Evolutionary conservation across 2,329 filamentous ascomycete species (phyloP).

Genomic region (Chrysoporthe puriensis): DNA sequence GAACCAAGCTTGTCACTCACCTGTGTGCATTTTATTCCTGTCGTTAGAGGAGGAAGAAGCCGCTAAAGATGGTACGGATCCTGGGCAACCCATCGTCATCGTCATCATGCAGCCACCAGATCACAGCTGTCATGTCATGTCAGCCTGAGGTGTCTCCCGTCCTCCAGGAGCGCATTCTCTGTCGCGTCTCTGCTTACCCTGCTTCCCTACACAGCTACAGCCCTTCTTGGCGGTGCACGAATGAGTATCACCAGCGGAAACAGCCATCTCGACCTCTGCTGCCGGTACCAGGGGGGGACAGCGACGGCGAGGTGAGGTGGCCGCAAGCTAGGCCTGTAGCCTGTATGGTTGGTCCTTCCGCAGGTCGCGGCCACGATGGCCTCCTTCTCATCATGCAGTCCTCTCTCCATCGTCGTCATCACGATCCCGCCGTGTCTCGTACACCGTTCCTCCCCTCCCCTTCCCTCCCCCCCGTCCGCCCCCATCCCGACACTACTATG

Average conservation of each 20-base stretch:
- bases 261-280: not conserved
- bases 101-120: conserved; percentile 8
- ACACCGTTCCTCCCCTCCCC: conserved; percentile 11
- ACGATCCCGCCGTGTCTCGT: not conserved
- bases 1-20: no score
- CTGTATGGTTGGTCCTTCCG: not conserved
- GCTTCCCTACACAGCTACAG: not conserved
- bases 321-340: not conserved
- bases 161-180: not conserved
- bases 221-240: not conserved
- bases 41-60: not conserved
- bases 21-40: not conserved
- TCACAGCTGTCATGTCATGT: conserved; percentile 1
- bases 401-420: not conserved
- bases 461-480: not conserved
- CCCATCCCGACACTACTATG: not conserved
- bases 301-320: not conserved
- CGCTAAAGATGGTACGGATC: not conserved
- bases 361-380: not conserved
- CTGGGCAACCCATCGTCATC: not conserved
- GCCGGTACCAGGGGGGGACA: no score
- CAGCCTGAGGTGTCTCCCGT: no score
- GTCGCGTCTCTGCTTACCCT: not conserved
- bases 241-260: not conserved
- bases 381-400: not conserved